Base-by-base conservation (phyloP, 371 early-diverging fungal species). In the Circinella minor region DNA sequence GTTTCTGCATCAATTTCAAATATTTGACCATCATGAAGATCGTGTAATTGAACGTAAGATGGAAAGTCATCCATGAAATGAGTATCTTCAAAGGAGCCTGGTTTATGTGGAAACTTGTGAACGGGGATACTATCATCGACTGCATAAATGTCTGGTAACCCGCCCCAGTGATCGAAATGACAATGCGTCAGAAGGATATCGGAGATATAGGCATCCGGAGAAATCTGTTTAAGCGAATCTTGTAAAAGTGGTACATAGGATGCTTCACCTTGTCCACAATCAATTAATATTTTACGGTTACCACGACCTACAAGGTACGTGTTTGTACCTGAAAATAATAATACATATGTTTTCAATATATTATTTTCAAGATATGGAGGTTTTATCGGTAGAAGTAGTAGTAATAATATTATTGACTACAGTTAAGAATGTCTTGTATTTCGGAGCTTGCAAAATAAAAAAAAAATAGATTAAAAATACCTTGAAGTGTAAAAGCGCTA, bases 141-240 rank as follows among this genome's bases (percentile, higher is more conserved):
- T 13, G 49, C 69, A 14, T 57, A 57, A 27, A 60, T 38, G 39
- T 69, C 63, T 4, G 54, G 57, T 3, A 90, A 68, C 1, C 96
- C 96, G n/a, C 91, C 92, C 63, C 89, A 86, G 66, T 96, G 95
- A 74, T 96, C 96, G n/a, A 67, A 39, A 71, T 97, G 97, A 70
- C 91, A 89, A 74, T 97, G 97, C 3, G 94, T 93, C 60, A 94
- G 78, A n/a, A 97, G 71, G 43, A 97, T 89, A 62, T 88, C 84
- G 55, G 90, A 88, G 17, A 96, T 91, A 13, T 77, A 83, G 1
- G 82, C 77, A 37, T 82, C 77, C 0, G 81, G 71, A 7, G 79
- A 74, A 3, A 79, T 79, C 1, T 63, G 71, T 27, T 74, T 68
- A 1, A 96, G 76, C 6, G 89, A 79, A 0, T 71, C 66, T 37